These are phyloP conservation scores for Entonaema liquescens DNA, from an alignment of 495 filamentous ascomycete species.

Conservation along the genomic window DNA sequence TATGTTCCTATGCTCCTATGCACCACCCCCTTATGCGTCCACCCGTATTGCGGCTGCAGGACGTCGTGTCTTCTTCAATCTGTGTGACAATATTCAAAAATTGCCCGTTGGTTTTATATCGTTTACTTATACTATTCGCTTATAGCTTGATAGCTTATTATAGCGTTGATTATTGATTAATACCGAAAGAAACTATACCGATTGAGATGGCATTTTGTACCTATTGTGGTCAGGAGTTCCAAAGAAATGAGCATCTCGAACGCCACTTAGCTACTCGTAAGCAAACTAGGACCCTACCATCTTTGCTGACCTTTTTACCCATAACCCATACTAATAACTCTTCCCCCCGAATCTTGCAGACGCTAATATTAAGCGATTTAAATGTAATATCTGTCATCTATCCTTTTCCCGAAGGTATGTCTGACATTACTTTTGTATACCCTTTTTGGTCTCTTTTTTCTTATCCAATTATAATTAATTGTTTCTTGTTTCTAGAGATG, in stretches of 20 bases:
- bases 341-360: constrained; percentile 9
- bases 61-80: not conserved
- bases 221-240: constrained; percentile 19
- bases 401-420: constrained; percentile 22
- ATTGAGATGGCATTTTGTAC: constrained; percentile 23
- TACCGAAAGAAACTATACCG: not conserved
- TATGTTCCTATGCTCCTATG: not conserved
- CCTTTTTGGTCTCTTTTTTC: too few species aligned
- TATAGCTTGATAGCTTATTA: constrained; percentile 6
- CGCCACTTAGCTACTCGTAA: constrained; percentile 26
- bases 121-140: not conserved
- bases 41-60: not conserved
- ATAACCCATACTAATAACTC: not conserved
- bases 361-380: constrained; percentile 24
- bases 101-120: not conserved
- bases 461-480: constrained; percentile 1
- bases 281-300: not conserved
- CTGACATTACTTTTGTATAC: not conserved
- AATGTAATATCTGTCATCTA: constrained; percentile 23
- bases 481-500: constrained; percentile 7
- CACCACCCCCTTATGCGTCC: not conserved
- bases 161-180: too few species aligned
- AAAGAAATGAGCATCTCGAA: constrained; percentile 23
- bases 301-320: not conserved
- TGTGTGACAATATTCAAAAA: not conserved